Conservation (phyloP, 139 green algal genomes). For the Yamagishiella unicocca region DNA sequence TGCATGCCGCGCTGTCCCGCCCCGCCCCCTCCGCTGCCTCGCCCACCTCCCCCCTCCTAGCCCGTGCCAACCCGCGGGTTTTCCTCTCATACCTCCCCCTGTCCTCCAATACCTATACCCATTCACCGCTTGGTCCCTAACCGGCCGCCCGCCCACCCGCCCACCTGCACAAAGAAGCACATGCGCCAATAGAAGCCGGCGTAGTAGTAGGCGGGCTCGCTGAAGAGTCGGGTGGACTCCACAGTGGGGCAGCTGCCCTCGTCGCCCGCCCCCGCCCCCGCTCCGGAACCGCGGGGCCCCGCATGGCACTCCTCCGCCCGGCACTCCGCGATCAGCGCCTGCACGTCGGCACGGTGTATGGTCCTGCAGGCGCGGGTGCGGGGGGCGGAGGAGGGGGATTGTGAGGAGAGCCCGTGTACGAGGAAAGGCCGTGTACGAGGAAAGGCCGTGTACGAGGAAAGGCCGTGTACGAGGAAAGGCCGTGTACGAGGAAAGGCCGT, state of each 20-base stretch:
- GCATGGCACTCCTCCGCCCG: background rate
- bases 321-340: constrained; percentile 21
- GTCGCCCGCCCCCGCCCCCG: background rate
- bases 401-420: too few species aligned
- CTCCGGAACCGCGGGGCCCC: background rate
- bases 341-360: constrained; percentile 2
- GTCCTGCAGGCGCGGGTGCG: background rate
- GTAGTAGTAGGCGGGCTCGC: constrained; percentile 17
- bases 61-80: too few species aligned
- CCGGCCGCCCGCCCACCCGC: background rate
- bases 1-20: background rate
- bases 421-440: too few species aligned
- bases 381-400: too few species aligned
- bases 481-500: too few species aligned
- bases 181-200: constrained; percentile 26
- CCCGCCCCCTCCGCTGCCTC: background rate
- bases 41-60: background rate
- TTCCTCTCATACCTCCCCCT: too few species aligned
- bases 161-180: constrained; percentile 38
- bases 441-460: too few species aligned
- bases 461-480: too few species aligned
- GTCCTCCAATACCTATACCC: too few species aligned
- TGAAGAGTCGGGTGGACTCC: constrained; percentile 30
- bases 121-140: too few species aligned
- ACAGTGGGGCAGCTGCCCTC: background rate